Evolutionary conservation across 129 eudicot species (phyloP), one percentile per base, ranked within the genome.

Genomic region (Artemisia annua): DNA sequence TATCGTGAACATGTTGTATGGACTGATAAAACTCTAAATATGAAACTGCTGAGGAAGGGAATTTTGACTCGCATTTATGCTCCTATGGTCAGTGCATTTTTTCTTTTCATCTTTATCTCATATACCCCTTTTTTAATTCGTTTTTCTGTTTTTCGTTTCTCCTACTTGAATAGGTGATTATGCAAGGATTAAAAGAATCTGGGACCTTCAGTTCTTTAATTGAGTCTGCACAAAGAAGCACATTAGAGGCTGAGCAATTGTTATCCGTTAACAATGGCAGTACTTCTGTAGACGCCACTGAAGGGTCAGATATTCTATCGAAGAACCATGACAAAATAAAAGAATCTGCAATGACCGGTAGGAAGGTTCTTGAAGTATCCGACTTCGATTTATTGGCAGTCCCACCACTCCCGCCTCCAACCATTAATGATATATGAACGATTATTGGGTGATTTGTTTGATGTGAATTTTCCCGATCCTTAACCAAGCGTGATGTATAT

Each of bases 1-100:
- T 88, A 88, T 54, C 83, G 83, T 46, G 94, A 88, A 54, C 94
- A 85, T 65, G 86, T 88, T 67, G 94, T 88, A 26, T 88, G 90
- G 94, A 78, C 83, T 0, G 86, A 88, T 54, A 70, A 82, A 66
- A 59, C 69, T 68, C 58, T 88, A 63, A 87, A 80, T 67, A 28
- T 44, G 70, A 87, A 80, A 67, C 83, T 87, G 14, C 5, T 83
- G 53, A 85, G 77, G 80, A 80, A 80, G 62, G 90, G 90, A 51
- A 80, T 88, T 44, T 66, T 88, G 70, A 78, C 86, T 75, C 94
- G 90, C 69, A 85, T 88, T 68, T 75, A 85, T 66, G 81, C 94
- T 64, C 94, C 94, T 32, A 85, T 88, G 94, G 94, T 85, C 19
- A 72, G 77, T 71, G n/a, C 7, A 51, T 35, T 57, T 39, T 7